Percentiles rank a stretch among this genome's conserved stretches.
These are phyloP conservation scores for Plasmodium gaboni DNA, from an alignment of 169 alveolate species.

Conservation along the genomic window DNA sequence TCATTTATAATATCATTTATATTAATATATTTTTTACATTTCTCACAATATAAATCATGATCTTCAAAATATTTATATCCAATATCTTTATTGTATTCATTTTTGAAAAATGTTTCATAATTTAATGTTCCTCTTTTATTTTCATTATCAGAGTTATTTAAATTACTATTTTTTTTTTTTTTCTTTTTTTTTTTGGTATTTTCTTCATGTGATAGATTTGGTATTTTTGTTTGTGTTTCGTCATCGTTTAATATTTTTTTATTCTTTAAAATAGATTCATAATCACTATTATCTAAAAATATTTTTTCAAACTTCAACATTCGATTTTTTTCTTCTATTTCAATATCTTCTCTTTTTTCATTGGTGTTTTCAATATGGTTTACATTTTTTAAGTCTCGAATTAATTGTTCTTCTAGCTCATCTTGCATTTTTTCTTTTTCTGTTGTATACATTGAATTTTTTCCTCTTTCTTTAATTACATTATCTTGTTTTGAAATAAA, in stretches of 20 bases:
- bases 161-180: not conserved
- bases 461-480: not conserved
- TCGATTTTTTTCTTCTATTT: not conserved
- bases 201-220: not conserved
- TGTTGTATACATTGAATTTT: not conserved
- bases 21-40: conserved; percentile 34
- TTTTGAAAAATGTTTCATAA: conserved; percentile 18
- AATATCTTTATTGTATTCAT: conserved; percentile 42
- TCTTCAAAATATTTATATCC: conserved; percentile 9
- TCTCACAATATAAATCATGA: conserved; percentile 48
- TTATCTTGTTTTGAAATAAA: conserved; percentile 2
- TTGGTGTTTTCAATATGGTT: not conserved
- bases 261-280: conserved; percentile 11
- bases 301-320: not conserved
- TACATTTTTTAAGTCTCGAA: not conserved
- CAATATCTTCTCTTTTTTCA: not conserved
- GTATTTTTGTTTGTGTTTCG: not conserved
- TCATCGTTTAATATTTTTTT: not conserved
- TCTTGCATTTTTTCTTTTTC: not conserved
- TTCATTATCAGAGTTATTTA: too few relatives aligned
- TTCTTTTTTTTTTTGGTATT: not conserved
- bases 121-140: not conserved
- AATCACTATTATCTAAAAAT: conserved; percentile 1
- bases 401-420: not conserved
- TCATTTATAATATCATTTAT: conserved; percentile 49